phyloP scores from a whole-genome alignment of 495 filamentous ascomycete species.

The Melanomma pulvis-pyrius region DNA sequence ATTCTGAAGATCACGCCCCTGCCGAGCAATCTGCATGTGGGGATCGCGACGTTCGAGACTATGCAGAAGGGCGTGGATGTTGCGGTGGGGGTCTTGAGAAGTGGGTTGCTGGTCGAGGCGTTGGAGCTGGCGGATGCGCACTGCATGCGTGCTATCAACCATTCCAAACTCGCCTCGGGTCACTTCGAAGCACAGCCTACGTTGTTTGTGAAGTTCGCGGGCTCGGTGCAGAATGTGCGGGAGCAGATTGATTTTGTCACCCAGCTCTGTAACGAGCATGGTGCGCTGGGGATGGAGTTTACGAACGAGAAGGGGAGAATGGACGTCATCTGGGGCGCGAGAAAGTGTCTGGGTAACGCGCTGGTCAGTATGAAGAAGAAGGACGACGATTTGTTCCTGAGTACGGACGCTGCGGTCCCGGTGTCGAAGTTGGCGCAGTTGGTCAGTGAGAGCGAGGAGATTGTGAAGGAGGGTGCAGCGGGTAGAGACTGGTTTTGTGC shows the following conservation, averaged over 20 bases:
- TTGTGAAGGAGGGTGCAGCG: neutral
- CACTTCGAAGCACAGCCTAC: constrained; percentile 81
- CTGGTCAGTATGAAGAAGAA: constrained; percentile 59
- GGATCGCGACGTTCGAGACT: constrained; percentile 75
- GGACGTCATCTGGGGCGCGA: constrained; percentile 65
- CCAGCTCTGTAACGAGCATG: constrained; percentile 60
- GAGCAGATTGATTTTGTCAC: constrained; percentile 74
- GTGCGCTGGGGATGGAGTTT: constrained; percentile 74
- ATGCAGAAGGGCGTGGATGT: constrained; percentile 77
- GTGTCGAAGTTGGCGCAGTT: constrained; percentile 70
- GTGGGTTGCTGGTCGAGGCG: constrained; percentile 77
- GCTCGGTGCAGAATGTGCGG: constrained; percentile 69
- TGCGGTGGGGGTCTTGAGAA: constrained; percentile 74
- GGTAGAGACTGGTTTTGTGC: constrained; percentile 51
- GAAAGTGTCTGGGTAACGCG: constrained; percentile 78
- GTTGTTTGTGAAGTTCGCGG: constrained; percentile 90
- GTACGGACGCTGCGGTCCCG: constrained; percentile 79
- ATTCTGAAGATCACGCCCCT: constrained; percentile 79
- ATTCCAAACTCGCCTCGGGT: constrained; percentile 66
- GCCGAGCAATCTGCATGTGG: constrained; percentile 74
- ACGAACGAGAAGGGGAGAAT: constrained; percentile 49
- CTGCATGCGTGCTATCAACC: constrained; percentile 87
- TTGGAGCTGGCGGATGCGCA: constrained; percentile 89
- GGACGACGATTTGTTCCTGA: constrained; percentile 69
- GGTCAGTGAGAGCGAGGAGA: constrained; percentile 71